Percentiles rank a stretch among this genome's conserved stretches.
phyloP scores from a whole-genome alignment of 371 early-diverging fungal species.

The Circinella umbellata region DNA sequence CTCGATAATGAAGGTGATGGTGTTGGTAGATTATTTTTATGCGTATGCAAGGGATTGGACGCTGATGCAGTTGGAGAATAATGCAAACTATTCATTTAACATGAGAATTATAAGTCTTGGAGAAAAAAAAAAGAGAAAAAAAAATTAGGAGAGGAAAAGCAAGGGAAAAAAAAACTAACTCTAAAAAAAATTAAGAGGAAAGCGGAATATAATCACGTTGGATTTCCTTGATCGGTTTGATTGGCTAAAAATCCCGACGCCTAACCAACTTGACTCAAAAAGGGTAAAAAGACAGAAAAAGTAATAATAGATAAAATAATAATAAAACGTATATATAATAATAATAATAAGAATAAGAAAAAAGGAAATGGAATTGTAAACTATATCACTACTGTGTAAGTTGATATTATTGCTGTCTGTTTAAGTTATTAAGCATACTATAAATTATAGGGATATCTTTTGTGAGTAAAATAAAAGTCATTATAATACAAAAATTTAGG shows the following conservation, averaged over 20 bases:
- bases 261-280: not conserved
- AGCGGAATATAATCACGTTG: slow-evolving; percentile 2
- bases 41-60: slow-evolving; percentile 7
- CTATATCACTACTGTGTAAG: not conserved
- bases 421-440: not conserved
- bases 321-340: not conserved
- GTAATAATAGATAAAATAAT: not conserved
- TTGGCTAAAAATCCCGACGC: not conserved
- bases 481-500: too few relatives aligned
- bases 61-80: slow-evolving; percentile 17
- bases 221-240: not conserved
- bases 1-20: slow-evolving; percentile 6
- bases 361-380: too few relatives aligned
- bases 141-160: slow-evolving; percentile 3
- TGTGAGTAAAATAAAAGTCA: not conserved
- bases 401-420: not conserved
- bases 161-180: not conserved
- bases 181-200: slow-evolving; percentile 15
- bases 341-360: not conserved
- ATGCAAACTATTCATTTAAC: slow-evolving; percentile 23
- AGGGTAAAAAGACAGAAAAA: not conserved
- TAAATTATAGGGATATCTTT: not conserved
- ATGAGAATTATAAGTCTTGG: slow-evolving; percentile 2
- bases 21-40: slow-evolving; percentile 4
- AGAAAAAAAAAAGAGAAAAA: slow-evolving; percentile 4